These are phyloP conservation scores for Epithele typhae DNA, from an alignment of 768 basidiomycete species.

Conservation along the genomic window DNA sequence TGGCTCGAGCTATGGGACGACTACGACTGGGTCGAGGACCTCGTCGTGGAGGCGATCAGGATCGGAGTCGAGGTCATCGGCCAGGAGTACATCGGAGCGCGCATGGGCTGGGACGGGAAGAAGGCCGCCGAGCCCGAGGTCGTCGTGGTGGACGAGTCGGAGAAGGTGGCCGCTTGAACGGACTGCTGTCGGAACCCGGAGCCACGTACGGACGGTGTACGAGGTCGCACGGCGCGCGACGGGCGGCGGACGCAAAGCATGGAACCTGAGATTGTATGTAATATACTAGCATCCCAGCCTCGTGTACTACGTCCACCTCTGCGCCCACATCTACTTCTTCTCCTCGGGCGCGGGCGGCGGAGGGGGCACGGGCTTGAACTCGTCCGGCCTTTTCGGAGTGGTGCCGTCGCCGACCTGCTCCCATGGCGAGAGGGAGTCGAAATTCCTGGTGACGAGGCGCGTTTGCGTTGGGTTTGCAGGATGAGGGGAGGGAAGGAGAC, in stretches of 20 bases:
- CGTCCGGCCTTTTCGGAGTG: constrained; percentile 54
- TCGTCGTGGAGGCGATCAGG: constrained; percentile 81
- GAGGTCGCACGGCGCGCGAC: no score
- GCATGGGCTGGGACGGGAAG: constrained; percentile 73
- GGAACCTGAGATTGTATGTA: constrained; percentile 8
- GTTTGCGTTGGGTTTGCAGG: not conserved
- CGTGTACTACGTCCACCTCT: constrained; percentile 51
- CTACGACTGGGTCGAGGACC: constrained; percentile 95
- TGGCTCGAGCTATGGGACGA: constrained; percentile 92
- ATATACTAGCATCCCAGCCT: constrained; percentile 1
- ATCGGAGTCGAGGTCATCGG: constrained; percentile 87
- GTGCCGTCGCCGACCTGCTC: constrained; percentile 82
- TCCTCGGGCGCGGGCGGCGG: constrained; percentile 73
- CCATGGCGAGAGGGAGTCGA: constrained; percentile 91
- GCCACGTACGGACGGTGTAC: no score
- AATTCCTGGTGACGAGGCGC: constrained; percentile 58
- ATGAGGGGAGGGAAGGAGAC: constrained; percentile 13
- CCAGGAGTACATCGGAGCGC: constrained; percentile 82
- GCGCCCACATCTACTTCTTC: constrained; percentile 75
- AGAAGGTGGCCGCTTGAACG: not conserved
- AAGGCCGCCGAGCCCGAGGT: constrained; percentile 6
- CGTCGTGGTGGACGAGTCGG: constrained; percentile 12
- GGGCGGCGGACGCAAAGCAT: no score
- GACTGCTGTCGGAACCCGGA: not conserved
- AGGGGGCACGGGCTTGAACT: constrained; percentile 71